Evolutionary conservation across 116 monocot species (phyloP).

Genomic region (Dioscorea cayenensis): DNA sequence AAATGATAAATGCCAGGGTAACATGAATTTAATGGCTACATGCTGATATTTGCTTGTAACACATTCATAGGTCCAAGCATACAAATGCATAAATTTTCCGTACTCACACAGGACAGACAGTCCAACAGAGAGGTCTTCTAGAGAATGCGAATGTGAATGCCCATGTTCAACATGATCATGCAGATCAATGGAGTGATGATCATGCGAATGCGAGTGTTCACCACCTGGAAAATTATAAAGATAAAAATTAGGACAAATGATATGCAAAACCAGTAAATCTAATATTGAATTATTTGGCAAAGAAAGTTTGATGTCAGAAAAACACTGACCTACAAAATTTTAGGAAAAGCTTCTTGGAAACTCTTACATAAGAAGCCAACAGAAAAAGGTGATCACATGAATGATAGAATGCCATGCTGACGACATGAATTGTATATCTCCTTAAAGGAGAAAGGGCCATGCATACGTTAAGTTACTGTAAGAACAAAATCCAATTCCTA

Average conservation of each 20-base stretch:
- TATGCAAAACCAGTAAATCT: background rate
- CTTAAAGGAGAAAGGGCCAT: too few relatives aligned
- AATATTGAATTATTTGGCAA: too few relatives aligned
- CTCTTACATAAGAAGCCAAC: background rate
- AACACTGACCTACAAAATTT: background rate
- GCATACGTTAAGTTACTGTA: too few relatives aligned
- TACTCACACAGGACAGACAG: slow-evolving; percentile 83
- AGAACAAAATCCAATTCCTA: background rate
- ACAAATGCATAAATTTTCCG: background rate
- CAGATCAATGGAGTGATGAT: slow-evolving; percentile 20
- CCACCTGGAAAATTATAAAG: slow-evolving; percentile 41
- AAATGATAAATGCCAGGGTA: too few relatives aligned
- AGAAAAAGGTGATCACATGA: background rate
- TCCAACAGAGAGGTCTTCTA: slow-evolving; percentile 86
- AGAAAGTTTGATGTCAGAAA: too few relatives aligned
- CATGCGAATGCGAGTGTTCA: slow-evolving; percentile 66
- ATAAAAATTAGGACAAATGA: slow-evolving; percentile 3
- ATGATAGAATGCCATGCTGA: too few relatives aligned
- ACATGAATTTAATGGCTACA: too few relatives aligned
- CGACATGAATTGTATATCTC: too few relatives aligned
- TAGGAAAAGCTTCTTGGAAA: background rate
- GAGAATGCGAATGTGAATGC: slow-evolving; percentile 80
- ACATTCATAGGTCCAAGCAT: background rate
- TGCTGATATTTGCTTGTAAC: background rate
- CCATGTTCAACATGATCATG: slow-evolving; percentile 38